Percentiles rank a stretch among this genome's conserved stretches.
Evolutionary conservation across 2,329 filamentous ascomycete species (phyloP).

Genomic region (Hymenoscyphus repandus): DNA sequence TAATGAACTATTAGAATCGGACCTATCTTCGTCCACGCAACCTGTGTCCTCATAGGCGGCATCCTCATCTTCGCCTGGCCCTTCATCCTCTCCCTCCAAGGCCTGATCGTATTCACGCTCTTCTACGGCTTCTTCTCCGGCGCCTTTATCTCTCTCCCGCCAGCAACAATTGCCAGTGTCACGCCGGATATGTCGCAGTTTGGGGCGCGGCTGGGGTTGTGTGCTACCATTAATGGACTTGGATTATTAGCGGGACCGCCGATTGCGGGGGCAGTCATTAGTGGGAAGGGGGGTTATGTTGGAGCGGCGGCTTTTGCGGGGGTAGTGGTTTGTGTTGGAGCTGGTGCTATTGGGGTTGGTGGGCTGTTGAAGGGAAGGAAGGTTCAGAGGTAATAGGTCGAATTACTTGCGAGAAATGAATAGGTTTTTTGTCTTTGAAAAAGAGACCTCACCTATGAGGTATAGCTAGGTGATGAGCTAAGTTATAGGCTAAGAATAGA

Average conservation of each 20-base stretch:
- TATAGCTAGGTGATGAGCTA: too few relatives aligned
- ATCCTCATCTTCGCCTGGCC: slow-evolving; percentile 53
- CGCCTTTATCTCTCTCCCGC: slow-evolving; percentile 30
- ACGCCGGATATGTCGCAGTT: slow-evolving; percentile 11
- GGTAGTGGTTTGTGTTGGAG: not conserved
- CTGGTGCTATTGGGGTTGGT: too few relatives aligned
- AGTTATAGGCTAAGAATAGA: too few relatives aligned
- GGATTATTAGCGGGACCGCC: slow-evolving; percentile 10
- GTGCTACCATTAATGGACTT: slow-evolving; percentile 5
- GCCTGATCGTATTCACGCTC: slow-evolving; percentile 56
- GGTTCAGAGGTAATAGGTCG: too few relatives aligned
- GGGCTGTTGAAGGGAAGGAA: too few relatives aligned
- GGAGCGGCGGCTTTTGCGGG: slow-evolving; percentile 6
- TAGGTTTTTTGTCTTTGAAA: too few relatives aligned
- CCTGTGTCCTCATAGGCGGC: slow-evolving; percentile 40
- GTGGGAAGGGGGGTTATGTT: slow-evolving; percentile 1
- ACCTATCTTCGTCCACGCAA: slow-evolving; percentile 20
- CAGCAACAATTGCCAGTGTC: slow-evolving; percentile 5
- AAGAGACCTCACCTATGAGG: too few relatives aligned
- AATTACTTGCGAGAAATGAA: too few relatives aligned
- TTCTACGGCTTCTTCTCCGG: slow-evolving; percentile 61
- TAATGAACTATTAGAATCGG: slow-evolving; percentile 37
- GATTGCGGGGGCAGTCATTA: slow-evolving; percentile 14
- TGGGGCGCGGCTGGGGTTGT: slow-evolving; percentile 11
- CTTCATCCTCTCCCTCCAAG: slow-evolving; percentile 39